phyloP scores from a whole-genome alignment of 208 protist species.

The Naegleria lovaniensis region DNA sequence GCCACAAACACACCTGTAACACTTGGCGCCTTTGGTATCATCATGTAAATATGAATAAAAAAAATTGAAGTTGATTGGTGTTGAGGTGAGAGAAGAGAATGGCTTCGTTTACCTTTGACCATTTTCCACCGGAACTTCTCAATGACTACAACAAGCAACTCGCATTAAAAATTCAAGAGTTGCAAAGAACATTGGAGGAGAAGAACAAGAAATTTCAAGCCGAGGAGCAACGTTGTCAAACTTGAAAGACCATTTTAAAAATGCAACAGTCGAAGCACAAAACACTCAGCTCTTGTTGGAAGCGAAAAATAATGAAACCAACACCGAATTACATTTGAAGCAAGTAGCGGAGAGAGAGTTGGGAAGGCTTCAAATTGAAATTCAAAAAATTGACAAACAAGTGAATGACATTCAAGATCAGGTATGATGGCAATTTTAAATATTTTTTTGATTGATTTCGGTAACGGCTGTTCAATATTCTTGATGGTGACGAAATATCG shows the following conservation, averaged over 20 bases:
- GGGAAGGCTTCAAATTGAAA: slow-evolving; percentile 57
- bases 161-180: slow-evolving; percentile 63
- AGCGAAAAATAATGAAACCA: slow-evolving; percentile 74
- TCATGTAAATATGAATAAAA: too few relatives aligned
- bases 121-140: slow-evolving; percentile 64
- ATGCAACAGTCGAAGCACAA: slow-evolving; percentile 71
- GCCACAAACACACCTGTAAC: too few relatives aligned
- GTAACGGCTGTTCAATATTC: background rate
- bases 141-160: slow-evolving; percentile 74
- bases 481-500: background rate
- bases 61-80: too few relatives aligned
- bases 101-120: background rate
- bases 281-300: slow-evolving; percentile 74
- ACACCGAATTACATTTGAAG: slow-evolving; percentile 79
- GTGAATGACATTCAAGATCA: slow-evolving; percentile 59
- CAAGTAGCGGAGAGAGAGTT: slow-evolving; percentile 73
- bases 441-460: background rate
- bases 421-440: slow-evolving; percentile 35
- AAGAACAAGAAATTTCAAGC: slow-evolving; percentile 58
- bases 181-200: slow-evolving; percentile 56
- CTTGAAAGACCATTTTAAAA: slow-evolving; percentile 79
- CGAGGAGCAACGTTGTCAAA: slow-evolving; percentile 64
- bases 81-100: background rate
- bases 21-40: too few relatives aligned
- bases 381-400: slow-evolving; percentile 49